Base-by-base conservation (phyloP, 345 rosid genomes). In the Isatis tinctoria region DNA sequence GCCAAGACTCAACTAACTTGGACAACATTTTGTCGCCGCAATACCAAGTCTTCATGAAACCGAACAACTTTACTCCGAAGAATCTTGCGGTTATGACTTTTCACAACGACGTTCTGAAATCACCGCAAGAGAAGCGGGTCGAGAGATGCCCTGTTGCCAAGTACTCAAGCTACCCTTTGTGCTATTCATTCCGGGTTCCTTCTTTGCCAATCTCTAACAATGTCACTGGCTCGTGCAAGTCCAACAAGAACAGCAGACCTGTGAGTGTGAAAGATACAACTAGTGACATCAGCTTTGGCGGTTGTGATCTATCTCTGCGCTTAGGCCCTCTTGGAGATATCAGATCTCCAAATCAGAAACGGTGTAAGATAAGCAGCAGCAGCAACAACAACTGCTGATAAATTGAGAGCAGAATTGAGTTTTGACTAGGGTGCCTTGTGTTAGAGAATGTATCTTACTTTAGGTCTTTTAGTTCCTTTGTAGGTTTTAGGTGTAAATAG, bases 291-390 rank as follows among this genome's bases (percentile, higher is more conserved):
- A 16, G 26, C 49, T 76, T 69, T 62, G 78, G 51, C 32, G 79
- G 66, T 20, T 88, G 96, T 73, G 97, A 92, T 78, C 83, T 92
- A 5, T 88, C 98, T 2, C 68, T 92, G 32, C 77, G 95, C 58
- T 74, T 92, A 82, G 98, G 98, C 40, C 89, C 92, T 77, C 75
- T 75, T 57, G 78, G 76, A 35, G 69, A 66, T 14, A 36, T 72
- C 24, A 60, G 57, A 47, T 26, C 77, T 60, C 54, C 65, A 66
- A 65, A 79, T 37, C 80, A 37, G 2, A 81, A 80, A 74, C 81
- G 72, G 57, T 53, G 61, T 60, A 74, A 77, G 47, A 61, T 18
- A 12, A 69, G 74, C 78, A 64, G 4, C 62, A 7, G 28, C 41
- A 36, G 14, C 76, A 73, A 37, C 43, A 54, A 56, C 49, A 52